phyloP scores from a whole-genome alignment of 2,329 filamentous ascomycete genomes.

The Amylocarpus encephaloides region DNA sequence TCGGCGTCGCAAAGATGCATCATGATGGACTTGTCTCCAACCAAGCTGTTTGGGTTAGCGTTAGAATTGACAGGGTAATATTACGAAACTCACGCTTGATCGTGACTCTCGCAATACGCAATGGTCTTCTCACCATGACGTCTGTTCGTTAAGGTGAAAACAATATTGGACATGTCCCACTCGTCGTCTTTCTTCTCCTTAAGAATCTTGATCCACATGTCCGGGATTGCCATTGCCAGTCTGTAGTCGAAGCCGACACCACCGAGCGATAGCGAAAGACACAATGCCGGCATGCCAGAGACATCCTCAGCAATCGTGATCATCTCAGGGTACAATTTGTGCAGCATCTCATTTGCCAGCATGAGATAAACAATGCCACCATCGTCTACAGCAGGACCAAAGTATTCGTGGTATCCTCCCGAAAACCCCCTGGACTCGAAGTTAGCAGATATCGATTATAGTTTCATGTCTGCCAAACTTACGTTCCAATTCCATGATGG shows the following conservation, averaged over 20 bases:
- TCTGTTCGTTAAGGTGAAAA: conserved; percentile 84
- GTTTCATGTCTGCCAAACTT: conserved; percentile 36
- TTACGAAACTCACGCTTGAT: conserved; percentile 75
- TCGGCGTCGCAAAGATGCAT: conserved; percentile 98
- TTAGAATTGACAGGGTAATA: neutral
- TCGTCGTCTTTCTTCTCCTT: conserved; percentile 83
- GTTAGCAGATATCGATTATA: conserved; percentile 14
- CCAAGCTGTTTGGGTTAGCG: conserved; percentile 54
- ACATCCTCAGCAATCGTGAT: conserved; percentile 97
- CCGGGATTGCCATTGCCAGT: conserved; percentile 93
- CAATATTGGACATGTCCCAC: conserved; percentile 84
- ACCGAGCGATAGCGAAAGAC: conserved; percentile 75
- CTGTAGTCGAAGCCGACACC: conserved; percentile 97
- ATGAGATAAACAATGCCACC: conserved; percentile 94
- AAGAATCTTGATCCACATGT: conserved; percentile 98
- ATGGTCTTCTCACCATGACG: conserved; percentile 97
- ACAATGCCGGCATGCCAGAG: conserved; percentile 96
- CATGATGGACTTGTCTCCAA: conserved; percentile 93
- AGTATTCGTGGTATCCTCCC: conserved; percentile 97
- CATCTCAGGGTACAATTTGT: conserved; percentile 75
- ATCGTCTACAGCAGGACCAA: conserved; percentile 80
- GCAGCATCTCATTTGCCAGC: conserved; percentile 93
- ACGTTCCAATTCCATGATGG: conserved; percentile 96
- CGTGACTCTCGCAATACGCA: conserved; percentile 93
- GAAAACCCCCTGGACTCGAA: conserved; percentile 68